Evolutionary conservation across 139 green algal species (phyloP), one percentile per base, ranked within the genome.

Genomic region (Haematococcus sp.): DNA sequence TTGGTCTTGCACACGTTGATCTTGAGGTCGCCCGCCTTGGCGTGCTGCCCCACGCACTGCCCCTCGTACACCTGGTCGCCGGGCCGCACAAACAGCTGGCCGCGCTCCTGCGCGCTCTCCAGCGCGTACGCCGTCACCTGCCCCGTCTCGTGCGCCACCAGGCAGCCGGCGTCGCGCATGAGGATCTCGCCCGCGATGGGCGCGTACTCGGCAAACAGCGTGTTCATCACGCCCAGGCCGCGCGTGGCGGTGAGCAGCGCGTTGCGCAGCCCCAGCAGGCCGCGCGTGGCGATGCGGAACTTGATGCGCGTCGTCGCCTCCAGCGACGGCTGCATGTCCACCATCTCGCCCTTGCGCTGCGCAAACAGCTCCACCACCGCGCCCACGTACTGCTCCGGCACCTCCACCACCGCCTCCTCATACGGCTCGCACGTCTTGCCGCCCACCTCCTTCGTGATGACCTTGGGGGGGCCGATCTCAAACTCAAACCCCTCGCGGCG

Each of bases 1-100:
- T 99, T 99, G 76, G 87, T 87, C 86, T 99, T 99, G 93, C 92
- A 98, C 0, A 94, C 87, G 77, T 99, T 99, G 63, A 99, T 79
- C 72, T 93, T 90, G 27, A 99, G 87, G 83, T 99, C 96, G 0
- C 91, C 94, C 1, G 77, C 76, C 59, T 97, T 90, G 80, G 97
- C 91, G 88, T 99, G 93, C 77, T 98, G 91, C 54, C 96, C 96
- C 3, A 99, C 81, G 19, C 94, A 88, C 85, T 95, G 88, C n/a
- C 92, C 93, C 87, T 97, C 90, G 73, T 99, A 99, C 46, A 98
- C 88, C 35, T 91, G 54, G 31, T 94, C 87, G 19, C 93, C 94
- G 2, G 96, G 95, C 19, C 80, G 75, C 11, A 92, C 66, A 80
- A 99, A 97, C 80, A 99, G 69, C 63, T 86, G 73, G 43, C 96